phyloP scores from a whole-genome alignment of 768 basidiomycete genomes.

The Tulasnella sp. region DNA sequence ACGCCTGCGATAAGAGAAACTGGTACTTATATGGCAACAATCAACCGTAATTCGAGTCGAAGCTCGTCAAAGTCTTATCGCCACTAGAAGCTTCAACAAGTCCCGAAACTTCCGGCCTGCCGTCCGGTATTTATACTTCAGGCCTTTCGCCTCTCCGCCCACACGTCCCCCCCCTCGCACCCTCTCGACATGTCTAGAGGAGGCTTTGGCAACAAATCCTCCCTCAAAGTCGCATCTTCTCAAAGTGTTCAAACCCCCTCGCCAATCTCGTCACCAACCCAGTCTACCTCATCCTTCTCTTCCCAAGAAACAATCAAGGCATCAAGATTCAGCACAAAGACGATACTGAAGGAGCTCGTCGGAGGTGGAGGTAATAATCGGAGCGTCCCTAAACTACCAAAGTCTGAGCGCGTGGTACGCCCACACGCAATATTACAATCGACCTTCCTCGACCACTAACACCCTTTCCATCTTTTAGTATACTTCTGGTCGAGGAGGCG shows the following conservation, averaged over 20 bases:
- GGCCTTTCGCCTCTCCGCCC: not conserved
- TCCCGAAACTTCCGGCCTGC: not conserved
- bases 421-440: not conserved
- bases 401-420: conserved; percentile 18
- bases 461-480: not conserved
- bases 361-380: conserved; percentile 17
- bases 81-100: not conserved
- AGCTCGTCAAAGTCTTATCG: not conserved
- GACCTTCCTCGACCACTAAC: not conserved
- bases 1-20: no score
- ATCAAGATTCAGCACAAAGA: not conserved
- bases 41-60: not conserved
- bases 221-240: not conserved
- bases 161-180: not conserved
- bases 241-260: not conserved
- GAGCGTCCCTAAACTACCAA: not conserved
- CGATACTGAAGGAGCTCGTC: conserved; percentile 4
- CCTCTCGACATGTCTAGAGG: not conserved
- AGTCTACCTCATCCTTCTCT: not conserved
- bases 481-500: conserved; percentile 22
- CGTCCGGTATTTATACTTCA: not conserved
- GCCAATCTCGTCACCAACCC: not conserved
- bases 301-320: conserved; percentile 23
- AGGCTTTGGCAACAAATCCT: not conserved
- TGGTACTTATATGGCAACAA: not conserved